Evolutionary conservation across 441 rosid species (phyloP).

Genomic region (Omphalea diandra): DNA sequence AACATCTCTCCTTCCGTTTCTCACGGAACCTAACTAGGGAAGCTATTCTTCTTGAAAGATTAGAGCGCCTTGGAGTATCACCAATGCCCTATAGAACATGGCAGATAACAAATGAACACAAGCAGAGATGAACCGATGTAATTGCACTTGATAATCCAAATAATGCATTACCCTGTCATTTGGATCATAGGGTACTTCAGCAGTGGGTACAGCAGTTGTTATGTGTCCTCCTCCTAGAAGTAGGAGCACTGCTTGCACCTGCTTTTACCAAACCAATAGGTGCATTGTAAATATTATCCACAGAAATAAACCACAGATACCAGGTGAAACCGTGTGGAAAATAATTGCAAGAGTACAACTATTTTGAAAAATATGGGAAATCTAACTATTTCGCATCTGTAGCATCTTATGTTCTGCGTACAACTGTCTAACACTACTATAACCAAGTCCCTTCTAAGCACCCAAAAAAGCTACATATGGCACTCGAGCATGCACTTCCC

Average conservation of each 20-base stretch:
- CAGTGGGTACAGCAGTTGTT: constrained; percentile 53
- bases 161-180: constrained; percentile 44
- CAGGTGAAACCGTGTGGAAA: background rate
- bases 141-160: constrained; percentile 9
- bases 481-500: background rate
- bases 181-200: constrained; percentile 46
- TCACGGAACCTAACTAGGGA: constrained; percentile 78
- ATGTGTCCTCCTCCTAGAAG: constrained; percentile 59
- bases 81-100: constrained; percentile 38
- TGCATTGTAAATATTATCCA: constrained; percentile 9
- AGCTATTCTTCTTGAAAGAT: constrained; percentile 66
- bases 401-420: background rate
- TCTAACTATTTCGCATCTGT: too few relatives aligned
- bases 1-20: constrained; percentile 76
- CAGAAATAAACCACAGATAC: background rate
- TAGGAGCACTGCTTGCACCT: constrained; percentile 79
- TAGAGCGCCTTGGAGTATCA: constrained; percentile 53
- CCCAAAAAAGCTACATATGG: background rate
- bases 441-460: background rate
- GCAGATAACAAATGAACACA: constrained; percentile 20
- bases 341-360: background rate
- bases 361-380: too few relatives aligned
- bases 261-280: constrained; percentile 18
- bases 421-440: too few relatives aligned
- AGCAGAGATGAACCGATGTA: constrained; percentile 10